Percentiles rank a stretch among this genome's conserved stretches.
Evolutionary conservation across 495 filamentous ascomycete species (phyloP).

Genomic region (Lichina pygmaea): DNA sequence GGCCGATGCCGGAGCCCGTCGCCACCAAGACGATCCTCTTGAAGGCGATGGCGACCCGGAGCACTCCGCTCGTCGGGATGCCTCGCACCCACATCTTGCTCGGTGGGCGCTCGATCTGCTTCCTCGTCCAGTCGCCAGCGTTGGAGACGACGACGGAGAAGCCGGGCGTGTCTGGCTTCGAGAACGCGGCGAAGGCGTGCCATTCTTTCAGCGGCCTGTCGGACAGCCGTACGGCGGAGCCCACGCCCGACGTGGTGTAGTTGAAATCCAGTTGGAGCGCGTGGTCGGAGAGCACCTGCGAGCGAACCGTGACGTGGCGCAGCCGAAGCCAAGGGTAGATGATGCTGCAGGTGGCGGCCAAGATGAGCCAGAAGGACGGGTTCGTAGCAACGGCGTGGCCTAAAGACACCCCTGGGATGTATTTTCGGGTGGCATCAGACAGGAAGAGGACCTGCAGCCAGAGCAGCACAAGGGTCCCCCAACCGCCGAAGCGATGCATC

Average conservation of each 20-base stretch:
- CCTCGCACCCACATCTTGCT: slow-evolving; percentile 27
- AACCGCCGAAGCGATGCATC: slow-evolving; percentile 39
- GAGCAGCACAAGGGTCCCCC: slow-evolving; percentile 31
- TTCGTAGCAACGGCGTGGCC: slow-evolving; percentile 19
- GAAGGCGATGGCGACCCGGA: slow-evolving; percentile 48
- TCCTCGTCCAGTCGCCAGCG: slow-evolving; percentile 62
- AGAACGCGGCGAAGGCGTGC: slow-evolving; percentile 62
- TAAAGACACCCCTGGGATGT: slow-evolving; percentile 1
- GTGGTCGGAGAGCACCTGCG: slow-evolving; percentile 39
- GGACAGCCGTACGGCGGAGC: slow-evolving; percentile 23
- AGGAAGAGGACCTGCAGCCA: slow-evolving; percentile 18
- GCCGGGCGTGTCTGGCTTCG: slow-evolving; percentile 21
- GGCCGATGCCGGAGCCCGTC: slow-evolving; percentile 64
- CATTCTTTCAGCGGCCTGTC: slow-evolving; percentile 41
- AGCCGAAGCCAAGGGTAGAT: slow-evolving; percentile 43
- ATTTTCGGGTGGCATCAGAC: slow-evolving; percentile 1
- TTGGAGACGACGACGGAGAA: slow-evolving; percentile 52
- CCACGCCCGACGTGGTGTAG: slow-evolving; percentile 18
- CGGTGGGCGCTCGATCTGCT: slow-evolving; percentile 31
- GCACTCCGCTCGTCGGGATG: slow-evolving; percentile 31
- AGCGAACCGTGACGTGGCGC: slow-evolving; percentile 26
- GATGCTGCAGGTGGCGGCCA: slow-evolving; percentile 28
- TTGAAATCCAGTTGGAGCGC: slow-evolving; percentile 46
- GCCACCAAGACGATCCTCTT: slow-evolving; percentile 42
- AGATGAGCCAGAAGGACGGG: slow-evolving; percentile 43